These are phyloP conservation scores for Echinosophora koreensis DNA, from an alignment of 306 rosid species.

Conservation along the genomic window DNA sequence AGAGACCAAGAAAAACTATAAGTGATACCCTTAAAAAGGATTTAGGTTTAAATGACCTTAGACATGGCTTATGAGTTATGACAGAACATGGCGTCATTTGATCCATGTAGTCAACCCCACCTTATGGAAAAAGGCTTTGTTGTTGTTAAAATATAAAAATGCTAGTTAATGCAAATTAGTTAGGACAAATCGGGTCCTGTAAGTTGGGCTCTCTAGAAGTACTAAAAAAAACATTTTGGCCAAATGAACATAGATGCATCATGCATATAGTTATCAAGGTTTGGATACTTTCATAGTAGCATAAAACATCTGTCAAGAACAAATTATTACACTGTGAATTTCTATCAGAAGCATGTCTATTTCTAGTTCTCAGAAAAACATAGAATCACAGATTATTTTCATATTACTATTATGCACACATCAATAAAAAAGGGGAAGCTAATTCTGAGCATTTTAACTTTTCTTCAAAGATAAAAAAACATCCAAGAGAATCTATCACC, in stretches of 20 bases:
- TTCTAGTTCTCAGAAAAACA: constrained; percentile 19
- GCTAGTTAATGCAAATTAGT: no score
- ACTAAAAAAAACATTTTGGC: background rate
- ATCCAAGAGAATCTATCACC: constrained; percentile 12
- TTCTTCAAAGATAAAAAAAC: background rate
- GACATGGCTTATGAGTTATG: no score
- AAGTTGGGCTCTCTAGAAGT: no score
- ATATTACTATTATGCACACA: constrained; percentile 26
- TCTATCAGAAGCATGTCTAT: constrained; percentile 21
- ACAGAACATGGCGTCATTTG: no score
- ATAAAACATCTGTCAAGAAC: constrained; percentile 13
- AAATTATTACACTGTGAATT: constrained; percentile 7
- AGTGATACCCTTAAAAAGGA: no score
- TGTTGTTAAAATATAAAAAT: no score
- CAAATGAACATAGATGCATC: constrained; percentile 4
- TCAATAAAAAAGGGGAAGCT: constrained; percentile 23
- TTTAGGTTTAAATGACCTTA: no score
- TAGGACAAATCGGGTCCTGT: no score
- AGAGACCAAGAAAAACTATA: no score
- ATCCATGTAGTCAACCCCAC: no score
- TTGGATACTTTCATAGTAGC: constrained; percentile 16
- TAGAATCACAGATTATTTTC: constrained; percentile 30
- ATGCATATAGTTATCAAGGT: background rate
- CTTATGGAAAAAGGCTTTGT: no score
- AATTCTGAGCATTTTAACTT: constrained; percentile 40